phyloP scores from a whole-genome alignment of 163 green algal species.

The Chlorella variabilis region DNA sequence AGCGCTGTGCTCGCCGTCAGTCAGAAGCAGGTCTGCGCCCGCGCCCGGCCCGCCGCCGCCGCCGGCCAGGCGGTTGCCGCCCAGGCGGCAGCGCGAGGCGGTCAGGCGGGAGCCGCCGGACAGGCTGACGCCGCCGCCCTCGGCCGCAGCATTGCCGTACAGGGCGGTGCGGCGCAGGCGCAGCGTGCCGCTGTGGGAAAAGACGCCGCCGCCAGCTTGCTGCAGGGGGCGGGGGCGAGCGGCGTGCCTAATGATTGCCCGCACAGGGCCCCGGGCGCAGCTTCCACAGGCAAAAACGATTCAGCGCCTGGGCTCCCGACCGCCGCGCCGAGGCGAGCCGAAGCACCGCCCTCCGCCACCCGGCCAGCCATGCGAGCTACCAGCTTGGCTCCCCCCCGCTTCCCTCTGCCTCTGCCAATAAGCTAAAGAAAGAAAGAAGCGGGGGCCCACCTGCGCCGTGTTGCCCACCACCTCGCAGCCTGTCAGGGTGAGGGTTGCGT shows the following conservation, averaged over 20 bases:
- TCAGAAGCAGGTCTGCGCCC: constrained; percentile 11
- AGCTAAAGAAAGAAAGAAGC: not conserved
- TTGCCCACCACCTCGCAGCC: constrained; percentile 21
- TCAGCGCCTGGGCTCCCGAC: no score
- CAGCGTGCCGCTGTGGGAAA: not conserved
- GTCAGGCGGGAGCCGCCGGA: constrained; percentile 17
- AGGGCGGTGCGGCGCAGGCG: constrained; percentile 10
- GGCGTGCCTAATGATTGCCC: no score
- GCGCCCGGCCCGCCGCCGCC: not conserved
- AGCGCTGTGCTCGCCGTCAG: not conserved
- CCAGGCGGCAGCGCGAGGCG: not conserved
- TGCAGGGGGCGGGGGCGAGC: not conserved
- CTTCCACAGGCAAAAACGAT: no score
- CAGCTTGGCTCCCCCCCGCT: no score
- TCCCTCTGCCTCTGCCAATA: no score
- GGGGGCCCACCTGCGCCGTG: not conserved
- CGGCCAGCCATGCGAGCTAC: no score
- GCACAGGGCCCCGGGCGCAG: no score
- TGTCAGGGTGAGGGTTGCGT: constrained; percentile 7
- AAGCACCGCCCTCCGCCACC: no score
- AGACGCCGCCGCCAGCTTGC: constrained; percentile 27
- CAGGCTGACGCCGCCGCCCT: constrained; percentile 35
- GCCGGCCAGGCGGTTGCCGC: not conserved
- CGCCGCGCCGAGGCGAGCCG: no score
- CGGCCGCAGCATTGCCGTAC: constrained; percentile 8